Evolutionary conservation across 306 rosid species (phyloP).

Genomic region (Pyrus communis): DNA sequence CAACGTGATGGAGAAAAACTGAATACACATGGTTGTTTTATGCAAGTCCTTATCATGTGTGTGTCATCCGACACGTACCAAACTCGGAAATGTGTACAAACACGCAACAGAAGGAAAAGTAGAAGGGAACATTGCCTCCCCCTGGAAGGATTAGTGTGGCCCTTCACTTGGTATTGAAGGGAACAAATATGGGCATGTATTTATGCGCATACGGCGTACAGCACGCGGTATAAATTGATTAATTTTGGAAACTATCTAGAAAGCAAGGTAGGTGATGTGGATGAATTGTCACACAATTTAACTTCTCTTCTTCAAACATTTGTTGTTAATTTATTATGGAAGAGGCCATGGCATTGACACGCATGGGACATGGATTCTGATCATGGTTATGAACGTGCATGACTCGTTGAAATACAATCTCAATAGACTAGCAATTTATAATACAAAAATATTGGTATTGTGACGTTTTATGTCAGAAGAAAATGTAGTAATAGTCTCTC

Average conservation of each 20-base stretch:
- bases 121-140: background rate
- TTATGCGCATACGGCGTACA: constrained; percentile 13
- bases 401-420: background rate
- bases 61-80: background rate
- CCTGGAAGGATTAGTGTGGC: background rate
- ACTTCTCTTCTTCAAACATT: background rate
- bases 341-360: background rate
- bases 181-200: background rate
- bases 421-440: too few relatives aligned
- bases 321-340: background rate
- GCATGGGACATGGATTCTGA: background rate
- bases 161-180: background rate
- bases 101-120: background rate
- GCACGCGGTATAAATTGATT: constrained; percentile 11
- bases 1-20: too few relatives aligned
- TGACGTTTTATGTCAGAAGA: too few relatives aligned
- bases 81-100: background rate
- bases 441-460: too few relatives aligned
- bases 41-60: background rate
- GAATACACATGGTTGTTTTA: too few relatives aligned
- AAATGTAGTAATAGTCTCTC: too few relatives aligned
- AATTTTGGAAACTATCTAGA: background rate
- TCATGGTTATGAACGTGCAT: background rate
- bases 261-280: background rate
- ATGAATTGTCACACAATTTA: background rate